Evolutionary conservation across 306 rosid species (phyloP), one percentile per base, ranked within the genome.

Genomic region (Albizia julibrissin): DNA sequence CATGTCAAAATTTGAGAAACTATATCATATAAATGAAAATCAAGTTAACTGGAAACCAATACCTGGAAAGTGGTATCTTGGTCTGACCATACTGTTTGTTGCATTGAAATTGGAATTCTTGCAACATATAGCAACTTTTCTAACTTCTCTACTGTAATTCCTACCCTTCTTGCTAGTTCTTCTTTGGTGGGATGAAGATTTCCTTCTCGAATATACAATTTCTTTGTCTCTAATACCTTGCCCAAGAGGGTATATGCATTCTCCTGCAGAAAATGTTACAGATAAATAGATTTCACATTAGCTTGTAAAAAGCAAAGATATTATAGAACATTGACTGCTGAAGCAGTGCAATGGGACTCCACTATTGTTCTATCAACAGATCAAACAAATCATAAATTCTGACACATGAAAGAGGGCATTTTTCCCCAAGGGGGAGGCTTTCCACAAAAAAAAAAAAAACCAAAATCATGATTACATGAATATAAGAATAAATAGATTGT

Each of bases 11-110:
- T 56, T 61, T 24, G 62, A 68, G 47, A 39, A 78, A 46, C 24
- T 31, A 83, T 77, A 43, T 34, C 44, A 39, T 46, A 75, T 31
- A 69, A 75, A 34, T 58, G 40, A 18, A 71, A 3, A 58, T 58
- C 29, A 2, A 58, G 29, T 58, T 22, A 58, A 80, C 39, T 64
- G 56, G 71, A 70, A 73, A 80, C 72, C 77, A 84, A 39, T 90
- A 95, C 99, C 97, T 95, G 99, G 83, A 79, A 91, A 65, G 97
- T 95, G 75, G 94, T 91, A 72, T 84, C 88, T 83, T 93, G 97
- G 87, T 89, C 94, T 54, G 94, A 80, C 99, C 98, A 93, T 42
- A 93, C 94, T 29, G 90, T 81, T 89, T 85, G 88, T 78, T 95
- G 95, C 92, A 95, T 90, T 9, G 99, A 95, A 79, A 91, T 86